A percentile compares a stretch with the other conserved stretches of the same genome.
Evolutionary conservation across 177 flowering plant species (phyloP).

Genomic region (Telopea speciosissima): DNA sequence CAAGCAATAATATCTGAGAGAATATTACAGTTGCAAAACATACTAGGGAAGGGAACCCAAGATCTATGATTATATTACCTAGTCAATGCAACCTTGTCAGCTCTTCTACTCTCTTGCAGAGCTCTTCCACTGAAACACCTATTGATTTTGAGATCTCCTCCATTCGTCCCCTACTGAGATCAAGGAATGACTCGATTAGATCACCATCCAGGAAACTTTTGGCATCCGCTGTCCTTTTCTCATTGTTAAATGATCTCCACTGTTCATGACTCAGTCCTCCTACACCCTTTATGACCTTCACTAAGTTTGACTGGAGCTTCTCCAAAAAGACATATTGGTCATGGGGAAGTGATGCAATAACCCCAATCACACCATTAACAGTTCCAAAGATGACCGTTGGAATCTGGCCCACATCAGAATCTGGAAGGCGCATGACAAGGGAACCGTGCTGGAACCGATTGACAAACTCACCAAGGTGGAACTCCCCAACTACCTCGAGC

Average conservation of each 20-base stretch:
- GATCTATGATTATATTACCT: not conserved
- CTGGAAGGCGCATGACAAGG: conserved; percentile 95
- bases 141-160: conserved; percentile 75
- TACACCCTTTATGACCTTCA: conserved; percentile 91
- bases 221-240: conserved; percentile 82
- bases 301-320: conserved; percentile 71
- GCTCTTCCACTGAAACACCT: conserved; percentile 79
- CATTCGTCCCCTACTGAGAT: conserved; percentile 75
- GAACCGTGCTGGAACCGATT: conserved; percentile 95
- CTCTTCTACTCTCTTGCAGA: conserved; percentile 92
- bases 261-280: conserved; percentile 98
- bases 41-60: not conserved
- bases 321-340: conserved; percentile 80
- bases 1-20: too few species aligned
- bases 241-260: conserved; percentile 91
- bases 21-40: too few species aligned
- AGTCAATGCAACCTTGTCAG: conserved; percentile 73
- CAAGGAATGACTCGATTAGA: conserved; percentile 90
- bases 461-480: conserved; percentile 93
- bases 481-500: conserved; percentile 90
- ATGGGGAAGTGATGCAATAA: conserved; percentile 85
- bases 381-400: conserved; percentile 94
- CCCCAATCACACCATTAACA: conserved; percentile 88
- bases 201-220: conserved; percentile 91
- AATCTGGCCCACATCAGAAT: conserved; percentile 92